A percentile compares a stretch with the other conserved stretches of the same genome.
Conservation (phyloP, 164 flowering plant species). For the Pachysandra terminalis region DNA sequence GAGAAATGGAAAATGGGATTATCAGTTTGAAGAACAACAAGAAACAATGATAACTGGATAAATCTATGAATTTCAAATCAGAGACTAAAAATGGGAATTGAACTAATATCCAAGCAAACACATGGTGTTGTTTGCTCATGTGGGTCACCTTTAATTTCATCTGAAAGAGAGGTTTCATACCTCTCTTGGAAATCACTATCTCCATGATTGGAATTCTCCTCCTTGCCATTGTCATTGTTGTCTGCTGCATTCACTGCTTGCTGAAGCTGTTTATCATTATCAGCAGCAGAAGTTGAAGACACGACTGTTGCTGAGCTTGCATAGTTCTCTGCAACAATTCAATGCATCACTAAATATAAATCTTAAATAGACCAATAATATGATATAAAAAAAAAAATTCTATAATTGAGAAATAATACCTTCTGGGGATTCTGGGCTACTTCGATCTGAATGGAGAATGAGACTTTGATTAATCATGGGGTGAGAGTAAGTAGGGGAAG, state of each 20-base stretch:
- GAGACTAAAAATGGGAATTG: slow-evolving; percentile 1
- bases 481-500: slow-evolving; percentile 29
- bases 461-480: slow-evolving; percentile 25
- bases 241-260: too few species aligned
- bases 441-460: slow-evolving; percentile 24
- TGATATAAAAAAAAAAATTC: too few species aligned
- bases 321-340: slow-evolving; percentile 22
- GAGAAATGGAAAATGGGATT: too few species aligned
- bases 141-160: slow-evolving; percentile 6
- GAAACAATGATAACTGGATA: background rate
- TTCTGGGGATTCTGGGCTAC: slow-evolving; percentile 32
- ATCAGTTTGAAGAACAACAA: background rate
- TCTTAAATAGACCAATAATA: background rate
- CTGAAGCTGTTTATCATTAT: slow-evolving; percentile 23
- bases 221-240: slow-evolving; percentile 21
- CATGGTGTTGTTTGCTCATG: background rate
- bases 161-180: slow-evolving; percentile 26
- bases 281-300: slow-evolving; percentile 9
- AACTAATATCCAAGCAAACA: background rate
- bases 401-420: too few species aligned
- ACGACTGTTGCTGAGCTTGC: slow-evolving; percentile 18
- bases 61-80: background rate
- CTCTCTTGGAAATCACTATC: slow-evolving; percentile 46
- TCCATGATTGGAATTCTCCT: slow-evolving; percentile 24
- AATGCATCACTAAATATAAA: background rate